Evolutionary conservation across 208 protist species (phyloP).

Genomic region (Wallacemonas collosoma): DNA sequence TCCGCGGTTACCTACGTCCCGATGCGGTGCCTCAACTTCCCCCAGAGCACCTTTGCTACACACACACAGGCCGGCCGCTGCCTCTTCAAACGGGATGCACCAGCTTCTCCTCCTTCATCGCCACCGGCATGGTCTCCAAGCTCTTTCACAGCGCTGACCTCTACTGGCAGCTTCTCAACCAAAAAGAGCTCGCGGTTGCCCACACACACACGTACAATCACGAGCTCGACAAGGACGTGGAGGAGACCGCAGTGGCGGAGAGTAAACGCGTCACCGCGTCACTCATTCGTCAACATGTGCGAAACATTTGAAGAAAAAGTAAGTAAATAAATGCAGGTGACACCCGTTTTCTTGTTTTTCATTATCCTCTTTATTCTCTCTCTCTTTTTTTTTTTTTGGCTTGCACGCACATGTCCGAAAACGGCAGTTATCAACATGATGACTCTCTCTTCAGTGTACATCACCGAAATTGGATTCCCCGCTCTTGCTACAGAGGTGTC

Average conservation of each 20-base stretch:
- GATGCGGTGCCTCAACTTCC: constrained; percentile 59
- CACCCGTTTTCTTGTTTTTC: constrained; percentile 11
- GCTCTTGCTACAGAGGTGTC: no score
- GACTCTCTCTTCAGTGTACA: no score
- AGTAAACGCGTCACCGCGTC: constrained; percentile 10
- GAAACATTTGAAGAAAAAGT: neutral
- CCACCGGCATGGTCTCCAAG: constrained; percentile 56
- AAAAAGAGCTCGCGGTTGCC: constrained; percentile 40
- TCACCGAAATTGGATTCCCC: no score
- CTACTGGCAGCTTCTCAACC: constrained; percentile 46
- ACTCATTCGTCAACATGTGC: constrained; percentile 4
- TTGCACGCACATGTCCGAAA: no score
- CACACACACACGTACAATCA: constrained; percentile 52
- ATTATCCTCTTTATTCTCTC: constrained; percentile 14
- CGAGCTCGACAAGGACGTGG: constrained; percentile 1
- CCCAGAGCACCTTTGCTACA: constrained; percentile 48
- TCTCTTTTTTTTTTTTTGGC: neutral
- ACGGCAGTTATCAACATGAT: no score
- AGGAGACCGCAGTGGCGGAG: constrained; percentile 11
- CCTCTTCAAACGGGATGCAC: constrained; percentile 62
- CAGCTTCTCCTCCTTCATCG: constrained; percentile 46
- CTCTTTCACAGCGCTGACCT: constrained; percentile 65
- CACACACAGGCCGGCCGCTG: constrained; percentile 52
- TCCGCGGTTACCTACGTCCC: constrained; percentile 55
- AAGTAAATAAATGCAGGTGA: neutral